A percentile compares a stretch with the other conserved stretches of the same genome.
These are phyloP conservation scores for Globisporangium perplexum DNA, from an alignment of 352 stramenopile species.

Conservation along the genomic window DNA sequence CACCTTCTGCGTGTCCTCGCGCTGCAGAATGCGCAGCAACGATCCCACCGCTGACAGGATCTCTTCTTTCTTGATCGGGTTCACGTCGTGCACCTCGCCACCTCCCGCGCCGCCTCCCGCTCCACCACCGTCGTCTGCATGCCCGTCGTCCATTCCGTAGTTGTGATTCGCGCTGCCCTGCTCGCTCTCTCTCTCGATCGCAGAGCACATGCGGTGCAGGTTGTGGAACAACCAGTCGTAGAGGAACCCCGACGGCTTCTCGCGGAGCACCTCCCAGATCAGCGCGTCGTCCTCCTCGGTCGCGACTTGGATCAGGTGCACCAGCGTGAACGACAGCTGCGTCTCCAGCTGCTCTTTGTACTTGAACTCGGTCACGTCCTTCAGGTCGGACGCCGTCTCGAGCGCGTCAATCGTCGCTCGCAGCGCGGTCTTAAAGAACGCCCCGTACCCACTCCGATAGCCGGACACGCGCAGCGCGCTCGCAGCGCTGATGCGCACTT, in stretches of 20 bases:
- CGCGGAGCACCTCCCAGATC: slow-evolving; percentile 59
- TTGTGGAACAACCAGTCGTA: slow-evolving; percentile 89
- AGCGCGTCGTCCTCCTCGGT: slow-evolving; percentile 64
- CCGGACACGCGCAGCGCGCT: slow-evolving; percentile 70
- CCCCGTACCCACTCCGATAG: slow-evolving; percentile 60
- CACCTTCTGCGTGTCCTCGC: slow-evolving; percentile 46
- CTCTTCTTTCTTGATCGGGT: slow-evolving; percentile 78
- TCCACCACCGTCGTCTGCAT: slow-evolving; percentile 21
- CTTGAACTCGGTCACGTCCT: slow-evolving; percentile 86
- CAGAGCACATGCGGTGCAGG: slow-evolving; percentile 71
- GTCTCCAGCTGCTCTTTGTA: slow-evolving; percentile 88
- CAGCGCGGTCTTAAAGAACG: slow-evolving; percentile 64
- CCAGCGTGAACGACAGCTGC: slow-evolving; percentile 81
- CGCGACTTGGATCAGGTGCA: slow-evolving; percentile 76
- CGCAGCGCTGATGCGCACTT: slow-evolving; percentile 81
- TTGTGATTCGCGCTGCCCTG: slow-evolving; percentile 3
- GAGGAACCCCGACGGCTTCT: slow-evolving; percentile 67
- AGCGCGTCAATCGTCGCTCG: slow-evolving; percentile 64
- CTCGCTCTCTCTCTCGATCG: slow-evolving; percentile 56
- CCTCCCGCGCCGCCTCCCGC: slow-evolving; percentile 13
- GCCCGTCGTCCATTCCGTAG: slow-evolving; percentile 20
- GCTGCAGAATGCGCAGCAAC: slow-evolving; percentile 69
- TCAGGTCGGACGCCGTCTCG: slow-evolving; percentile 80
- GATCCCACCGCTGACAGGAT: slow-evolving; percentile 69
- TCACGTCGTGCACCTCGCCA: slow-evolving; percentile 70